These are phyloP conservation scores for Tillandsia leiboldiana DNA, from an alignment of 176 grass and related monocot genomes.

Conservation along the genomic window DNA sequence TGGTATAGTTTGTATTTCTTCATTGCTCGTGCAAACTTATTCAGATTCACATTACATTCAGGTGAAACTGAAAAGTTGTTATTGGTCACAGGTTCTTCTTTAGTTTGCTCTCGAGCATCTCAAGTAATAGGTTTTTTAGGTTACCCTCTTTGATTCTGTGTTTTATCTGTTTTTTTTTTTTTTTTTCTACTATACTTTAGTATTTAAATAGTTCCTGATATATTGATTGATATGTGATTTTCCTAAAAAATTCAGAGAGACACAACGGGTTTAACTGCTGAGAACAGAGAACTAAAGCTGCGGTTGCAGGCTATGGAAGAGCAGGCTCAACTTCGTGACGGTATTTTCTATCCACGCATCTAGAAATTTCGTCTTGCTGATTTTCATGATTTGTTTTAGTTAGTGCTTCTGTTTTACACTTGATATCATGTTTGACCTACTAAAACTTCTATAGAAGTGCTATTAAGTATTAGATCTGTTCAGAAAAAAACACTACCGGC, in stretches of 20 bases:
- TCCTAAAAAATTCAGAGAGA: slow-evolving; percentile 53
- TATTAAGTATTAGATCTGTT: too few species aligned
- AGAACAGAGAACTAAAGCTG: slow-evolving; percentile 93
- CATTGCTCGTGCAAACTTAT: neutral
- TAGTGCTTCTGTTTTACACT: neutral
- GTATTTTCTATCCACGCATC: slow-evolving; percentile 31
- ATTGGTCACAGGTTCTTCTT: neutral
- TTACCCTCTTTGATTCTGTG: neutral
- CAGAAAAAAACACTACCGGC: too few species aligned
- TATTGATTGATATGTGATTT: slow-evolving; percentile 21
- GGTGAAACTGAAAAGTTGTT: neutral
- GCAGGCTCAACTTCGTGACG: slow-evolving; percentile 95
- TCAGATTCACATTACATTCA: neutral
- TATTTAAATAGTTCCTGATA: slow-evolving; percentile 13
- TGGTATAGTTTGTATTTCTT: neutral
- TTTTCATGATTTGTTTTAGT: neutral
- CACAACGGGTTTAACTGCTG: slow-evolving; percentile 66
- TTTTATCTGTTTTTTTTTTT: neutral
- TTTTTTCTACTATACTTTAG: neutral
- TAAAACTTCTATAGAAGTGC: too few species aligned
- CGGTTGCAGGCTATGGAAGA: slow-evolving; percentile 92
- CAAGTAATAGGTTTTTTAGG: neutral
- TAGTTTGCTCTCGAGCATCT: neutral
- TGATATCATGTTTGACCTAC: neutral
- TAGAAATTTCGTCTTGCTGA: neutral